These are phyloP conservation scores for Nissolia schottii DNA, from an alignment of 306 rosid genomes.

Conservation along the genomic window DNA sequence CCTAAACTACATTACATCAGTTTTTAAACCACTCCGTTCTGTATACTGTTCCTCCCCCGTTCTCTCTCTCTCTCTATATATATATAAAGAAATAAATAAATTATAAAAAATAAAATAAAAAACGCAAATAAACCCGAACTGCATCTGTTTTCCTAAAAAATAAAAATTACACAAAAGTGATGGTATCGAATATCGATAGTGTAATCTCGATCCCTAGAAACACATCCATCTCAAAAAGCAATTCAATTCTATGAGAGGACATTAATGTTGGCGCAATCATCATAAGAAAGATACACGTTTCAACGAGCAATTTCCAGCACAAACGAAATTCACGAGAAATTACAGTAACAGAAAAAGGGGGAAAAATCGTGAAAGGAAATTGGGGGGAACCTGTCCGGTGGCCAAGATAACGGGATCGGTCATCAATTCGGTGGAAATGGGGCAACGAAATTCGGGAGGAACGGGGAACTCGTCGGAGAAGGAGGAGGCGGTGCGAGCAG, in stretches of 20 bases:
- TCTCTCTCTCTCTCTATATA: no score
- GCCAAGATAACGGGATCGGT: constrained; percentile 70
- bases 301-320: neutral
- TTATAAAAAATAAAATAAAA: neutral
- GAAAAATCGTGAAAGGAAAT: no score
- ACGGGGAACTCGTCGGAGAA: constrained; percentile 22
- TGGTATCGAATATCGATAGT: no score
- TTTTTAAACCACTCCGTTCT: neutral
- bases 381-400: constrained; percentile 60
- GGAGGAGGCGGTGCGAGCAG: neutral
- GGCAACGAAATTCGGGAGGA: constrained; percentile 65
- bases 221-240: neutral
- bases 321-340: no score
- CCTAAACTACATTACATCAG: neutral
- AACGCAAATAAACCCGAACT: neutral
- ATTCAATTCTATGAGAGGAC: neutral
- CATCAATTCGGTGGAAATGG: constrained; percentile 75
- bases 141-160: neutral
- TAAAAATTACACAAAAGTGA: neutral
- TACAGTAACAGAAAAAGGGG: neutral
- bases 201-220: neutral
- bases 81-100: neutral
- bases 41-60: neutral
- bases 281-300: neutral
- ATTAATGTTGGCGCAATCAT: neutral